Percentiles rank a stretch among this genome's conserved stretches.
These are phyloP conservation scores for Pythium brachiatum DNA, from an alignment of 352 stramenopile species.

Conservation along the genomic window DNA sequence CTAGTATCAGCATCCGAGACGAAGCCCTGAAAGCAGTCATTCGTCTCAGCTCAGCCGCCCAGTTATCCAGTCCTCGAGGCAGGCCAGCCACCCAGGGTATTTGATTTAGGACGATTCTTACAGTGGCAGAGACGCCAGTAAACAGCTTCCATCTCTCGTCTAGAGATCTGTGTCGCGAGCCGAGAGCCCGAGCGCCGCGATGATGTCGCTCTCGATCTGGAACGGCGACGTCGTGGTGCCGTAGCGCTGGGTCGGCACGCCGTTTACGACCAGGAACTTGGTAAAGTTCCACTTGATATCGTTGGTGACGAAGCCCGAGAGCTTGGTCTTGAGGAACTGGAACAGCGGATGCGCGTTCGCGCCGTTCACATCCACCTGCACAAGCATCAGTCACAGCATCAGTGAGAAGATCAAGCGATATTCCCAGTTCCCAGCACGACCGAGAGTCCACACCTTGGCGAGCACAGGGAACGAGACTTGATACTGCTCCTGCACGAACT, in stretches of 20 bases:
- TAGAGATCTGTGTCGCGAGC: conserved; percentile 14
- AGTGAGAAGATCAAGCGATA: neutral
- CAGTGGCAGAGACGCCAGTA: neutral
- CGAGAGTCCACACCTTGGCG: conserved; percentile 52
- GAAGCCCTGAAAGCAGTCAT: conserved; percentile 9
- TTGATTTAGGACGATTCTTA: neutral
- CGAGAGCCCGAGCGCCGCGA: conserved; percentile 33
- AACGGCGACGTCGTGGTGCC: conserved; percentile 61
- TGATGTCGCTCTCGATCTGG: conserved; percentile 66
- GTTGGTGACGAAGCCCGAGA: conserved; percentile 62
- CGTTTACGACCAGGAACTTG: conserved; percentile 83
- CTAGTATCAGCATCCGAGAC: conserved; percentile 6
- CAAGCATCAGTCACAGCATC: neutral
- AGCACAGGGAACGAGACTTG: conserved; percentile 84
- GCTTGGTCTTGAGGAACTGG: conserved; percentile 83
- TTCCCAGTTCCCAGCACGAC: too few relatives aligned
- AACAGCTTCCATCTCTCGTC: neutral
- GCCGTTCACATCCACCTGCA: conserved; percentile 93
- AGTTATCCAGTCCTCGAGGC: neutral
- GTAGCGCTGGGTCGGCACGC: conserved; percentile 69
- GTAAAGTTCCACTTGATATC: conserved; percentile 90
- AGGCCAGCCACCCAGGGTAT: neutral
- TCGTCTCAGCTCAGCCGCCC: neutral
- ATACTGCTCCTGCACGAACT: conserved; percentile 74
- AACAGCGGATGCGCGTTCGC: conserved; percentile 84